Base-by-base conservation (phyloP, 768 basidiomycete species). In the Xerocomus spinulosus region DNA sequence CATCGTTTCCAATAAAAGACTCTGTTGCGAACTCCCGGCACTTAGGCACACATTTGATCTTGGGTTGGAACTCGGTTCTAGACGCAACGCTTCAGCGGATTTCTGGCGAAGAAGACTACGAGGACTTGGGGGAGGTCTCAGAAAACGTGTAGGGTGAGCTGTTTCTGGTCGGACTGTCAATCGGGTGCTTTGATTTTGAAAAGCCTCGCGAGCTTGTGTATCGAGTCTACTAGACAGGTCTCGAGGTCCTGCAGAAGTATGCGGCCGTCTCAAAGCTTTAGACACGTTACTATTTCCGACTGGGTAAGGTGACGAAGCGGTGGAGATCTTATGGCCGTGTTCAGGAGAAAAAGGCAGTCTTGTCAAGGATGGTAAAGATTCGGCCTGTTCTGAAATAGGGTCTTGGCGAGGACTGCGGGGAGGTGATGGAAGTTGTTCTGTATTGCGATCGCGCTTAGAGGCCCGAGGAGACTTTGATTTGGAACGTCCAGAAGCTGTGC, bases 211-310 rank as follows among this genome's bases (percentile, higher is more conserved):
- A 32, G 44, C 24, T 34, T 38, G 51, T 30, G 49, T 43, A 44
- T 57, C 64, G 42, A 58, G 52, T 41, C 55, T 67, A 42, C 64
- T 62, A 25, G 73, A 62, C 60, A 72, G 74, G 59, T 86, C 85
- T 49, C 82, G 70, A 23, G 80, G 81, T 12, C 85, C 85, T n/a
- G 83, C 83, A 49, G 82, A 83, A 20, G 85, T 87, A 59, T 88
- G 85, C 28, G 85, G 85, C 38, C 85, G 69, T 49, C 81, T 73
- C 32, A 68, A 62, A 36, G 63, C 48, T 54, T 62, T 72, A 54
- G 47, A 48, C 50, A 57, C 68, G 49, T 46, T 62, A 17, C 55
- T 53, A 53, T 51, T 58, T 55, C 54, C 59, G 39, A 32, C 52
- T 37, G 61, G 54, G 52, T 67, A 64, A 45, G 69, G 66, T 15